Evolutionary conservation across 2,329 filamentous ascomycete species (phyloP), one percentile per base, ranked within the genome.

Genomic region (Sporothrix mexicana): DNA sequence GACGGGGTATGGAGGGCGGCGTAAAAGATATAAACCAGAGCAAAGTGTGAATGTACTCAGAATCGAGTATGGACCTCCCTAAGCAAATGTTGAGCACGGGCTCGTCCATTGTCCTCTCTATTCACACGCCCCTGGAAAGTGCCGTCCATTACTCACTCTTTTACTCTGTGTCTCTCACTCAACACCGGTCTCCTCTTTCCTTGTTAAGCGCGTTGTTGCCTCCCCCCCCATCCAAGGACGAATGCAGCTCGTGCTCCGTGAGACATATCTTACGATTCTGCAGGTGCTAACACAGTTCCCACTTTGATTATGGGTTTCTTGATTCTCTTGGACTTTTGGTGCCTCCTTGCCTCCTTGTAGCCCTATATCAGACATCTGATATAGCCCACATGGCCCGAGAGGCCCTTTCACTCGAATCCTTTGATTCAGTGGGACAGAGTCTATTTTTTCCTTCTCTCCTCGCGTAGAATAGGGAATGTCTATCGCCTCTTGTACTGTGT

Each of bases 361-460:
- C 2, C 67, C 51, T 69, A 69, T 69, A 69, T 59, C 36, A 45
- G 51, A 55, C 12, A 1, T 55, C 51, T 57, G n/a, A 45, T 69
- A 69, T 57, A 66, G n/a, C 61, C 61, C 41, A 9, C 61, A 47
- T 66, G n/a, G 45, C n/a, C n/a, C n/a, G n/a, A n/a, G n/a, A n/a
- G n/a, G n/a, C 30, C n/a, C 3, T 45, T 5, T 10, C n/a, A 36
- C 30, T 45, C 20, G 17, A 45, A n/a, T 51, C 25, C 17, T 9
- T 36, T 7, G 36, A 9, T 41, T 15, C 23, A 30, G 13, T 17
- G 12, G 47, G 20, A 15, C 25, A 36, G 15, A 6, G 43, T 25
- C 9, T 17, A 3, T 69, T 23, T 25, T 57, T 7, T 23, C 55
- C 3, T 17, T 57, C 9, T 57, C 25, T 53, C 66, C 30, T 55